Conservation (phyloP, 306 rosid species). For the Aeschynomene evenia region DNA sequence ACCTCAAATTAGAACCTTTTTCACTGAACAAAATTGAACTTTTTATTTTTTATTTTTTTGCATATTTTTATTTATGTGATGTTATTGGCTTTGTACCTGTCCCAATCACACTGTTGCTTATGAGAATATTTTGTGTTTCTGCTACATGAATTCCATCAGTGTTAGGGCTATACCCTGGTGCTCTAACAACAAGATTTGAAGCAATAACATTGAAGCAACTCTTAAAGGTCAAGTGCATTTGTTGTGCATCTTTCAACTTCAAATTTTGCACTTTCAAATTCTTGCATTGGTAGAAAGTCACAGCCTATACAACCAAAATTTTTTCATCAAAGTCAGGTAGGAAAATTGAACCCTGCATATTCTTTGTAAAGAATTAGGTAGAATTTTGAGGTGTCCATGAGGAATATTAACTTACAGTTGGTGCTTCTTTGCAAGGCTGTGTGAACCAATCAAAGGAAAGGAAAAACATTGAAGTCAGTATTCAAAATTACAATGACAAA, state of each 20-base stretch:
- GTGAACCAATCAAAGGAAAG: constrained; percentile 21
- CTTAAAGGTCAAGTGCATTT: constrained; percentile 65
- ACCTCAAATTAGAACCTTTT: neutral
- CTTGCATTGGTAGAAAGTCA: constrained; percentile 61
- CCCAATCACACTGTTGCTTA: constrained; percentile 48
- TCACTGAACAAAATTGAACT: neutral
- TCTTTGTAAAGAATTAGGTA: neutral
- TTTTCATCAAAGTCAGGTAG: neutral
- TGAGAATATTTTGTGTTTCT: constrained; percentile 49
- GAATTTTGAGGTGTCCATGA: neutral
- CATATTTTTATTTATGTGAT: neutral
- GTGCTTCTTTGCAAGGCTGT: constrained; percentile 76
- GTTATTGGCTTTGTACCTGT: constrained; percentile 55
- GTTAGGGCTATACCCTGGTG: constrained; percentile 78
- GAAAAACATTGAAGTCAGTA: neutral
- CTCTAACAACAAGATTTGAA: constrained; percentile 44
- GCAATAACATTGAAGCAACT: constrained; percentile 55
- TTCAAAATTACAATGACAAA: neutral
- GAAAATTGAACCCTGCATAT: constrained; percentile 12
- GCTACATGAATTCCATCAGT: constrained; percentile 90
- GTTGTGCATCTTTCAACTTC: constrained; percentile 56
- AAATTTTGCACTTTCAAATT: constrained; percentile 48
- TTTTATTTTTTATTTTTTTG: neutral
- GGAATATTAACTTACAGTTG: constrained; percentile 53
- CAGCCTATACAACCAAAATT: constrained; percentile 48